These are phyloP conservation scores for Termitomyces titanicus DNA, from an alignment of 768 basidiomycete species.

Conservation along the genomic window DNA sequence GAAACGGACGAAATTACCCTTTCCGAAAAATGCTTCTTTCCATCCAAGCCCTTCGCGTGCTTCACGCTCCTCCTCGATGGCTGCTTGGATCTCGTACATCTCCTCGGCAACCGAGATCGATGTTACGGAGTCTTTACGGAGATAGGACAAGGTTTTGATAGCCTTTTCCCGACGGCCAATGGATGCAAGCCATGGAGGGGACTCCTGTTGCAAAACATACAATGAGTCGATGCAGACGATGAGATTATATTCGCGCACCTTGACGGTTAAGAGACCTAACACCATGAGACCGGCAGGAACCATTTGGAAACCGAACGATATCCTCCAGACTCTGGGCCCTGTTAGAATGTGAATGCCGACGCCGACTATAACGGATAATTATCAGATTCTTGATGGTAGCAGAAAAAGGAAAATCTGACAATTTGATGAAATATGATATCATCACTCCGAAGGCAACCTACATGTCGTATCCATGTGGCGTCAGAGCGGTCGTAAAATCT, in stretches of 20 bases:
- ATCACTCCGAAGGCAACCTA: conserved; percentile 79
- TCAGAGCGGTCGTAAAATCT: not conserved
- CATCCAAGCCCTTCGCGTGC: too few species aligned
- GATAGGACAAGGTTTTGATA: conserved; percentile 55
- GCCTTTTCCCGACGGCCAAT: conserved; percentile 54
- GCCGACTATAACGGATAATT: too few species aligned
- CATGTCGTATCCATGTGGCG: not conserved
- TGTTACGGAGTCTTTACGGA: conserved; percentile 44
- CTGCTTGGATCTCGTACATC: conserved; percentile 81
- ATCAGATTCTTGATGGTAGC: not conserved
- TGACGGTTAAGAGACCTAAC: conserved; percentile 65
- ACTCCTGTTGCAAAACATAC: conserved; percentile 44
- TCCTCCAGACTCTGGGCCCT: too few species aligned
- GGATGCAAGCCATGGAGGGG: conserved; percentile 74
- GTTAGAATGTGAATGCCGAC: too few species aligned
- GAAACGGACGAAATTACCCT: too few species aligned
- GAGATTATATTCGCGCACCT: conserved; percentile 30
- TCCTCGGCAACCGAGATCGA: conserved; percentile 44
- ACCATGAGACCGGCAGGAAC: conserved; percentile 73
- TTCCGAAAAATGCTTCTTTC: too few species aligned
- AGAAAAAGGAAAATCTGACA: conserved; percentile 41
- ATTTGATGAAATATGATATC: conserved; percentile 81
- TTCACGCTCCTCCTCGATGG: conserved; percentile 68
- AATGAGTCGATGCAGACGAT: not conserved
- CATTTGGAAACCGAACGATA: conserved; percentile 76